Evolutionary conservation across 352 stramenopile genomes (phyloP).

Genomic region (Globisporangium nagaii): DNA sequence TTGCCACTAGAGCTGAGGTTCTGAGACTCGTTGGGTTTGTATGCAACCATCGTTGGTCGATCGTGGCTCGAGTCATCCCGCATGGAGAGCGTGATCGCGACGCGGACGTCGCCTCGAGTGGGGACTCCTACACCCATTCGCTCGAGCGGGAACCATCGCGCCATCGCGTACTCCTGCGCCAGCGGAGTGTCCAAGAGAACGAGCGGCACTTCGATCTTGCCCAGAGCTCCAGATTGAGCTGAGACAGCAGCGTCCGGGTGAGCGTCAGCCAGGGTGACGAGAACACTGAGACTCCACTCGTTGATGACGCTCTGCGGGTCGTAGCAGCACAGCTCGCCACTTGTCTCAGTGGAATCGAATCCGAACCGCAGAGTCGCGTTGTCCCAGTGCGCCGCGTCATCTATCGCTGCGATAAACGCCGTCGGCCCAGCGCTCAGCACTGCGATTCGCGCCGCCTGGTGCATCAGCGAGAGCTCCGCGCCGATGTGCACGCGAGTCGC

Average conservation of each 20-base stretch:
- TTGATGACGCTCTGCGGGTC: slow-evolving; percentile 5
- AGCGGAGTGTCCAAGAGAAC: slow-evolving; percentile 44
- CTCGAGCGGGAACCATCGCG: slow-evolving; percentile 57
- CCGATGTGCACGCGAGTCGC: neutral
- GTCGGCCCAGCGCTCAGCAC: neutral
- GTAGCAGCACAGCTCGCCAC: neutral
- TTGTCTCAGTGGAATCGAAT: neutral
- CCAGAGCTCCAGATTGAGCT: too few relatives aligned
- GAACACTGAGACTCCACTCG: slow-evolving; percentile 9
- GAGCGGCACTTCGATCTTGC: slow-evolving; percentile 34
- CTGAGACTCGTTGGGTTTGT: slow-evolving; percentile 14
- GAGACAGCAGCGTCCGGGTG: neutral
- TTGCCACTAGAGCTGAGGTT: too few relatives aligned
- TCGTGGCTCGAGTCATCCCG: slow-evolving; percentile 12
- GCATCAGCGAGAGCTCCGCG: neutral
- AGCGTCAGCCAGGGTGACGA: slow-evolving; percentile 7
- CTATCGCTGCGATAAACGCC: neutral
- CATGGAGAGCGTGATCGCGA: slow-evolving; percentile 34
- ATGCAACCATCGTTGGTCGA: slow-evolving; percentile 23
- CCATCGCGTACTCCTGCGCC: slow-evolving; percentile 38
- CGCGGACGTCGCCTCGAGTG: slow-evolving; percentile 36
- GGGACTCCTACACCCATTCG: slow-evolving; percentile 20
- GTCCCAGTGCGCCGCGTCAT: slow-evolving; percentile 1
- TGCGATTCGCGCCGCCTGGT: neutral
- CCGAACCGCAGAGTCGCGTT: neutral